Conservation (phyloP, 1,284 basidiomycete genomes). For the Anthracocystis setariae region DNA sequence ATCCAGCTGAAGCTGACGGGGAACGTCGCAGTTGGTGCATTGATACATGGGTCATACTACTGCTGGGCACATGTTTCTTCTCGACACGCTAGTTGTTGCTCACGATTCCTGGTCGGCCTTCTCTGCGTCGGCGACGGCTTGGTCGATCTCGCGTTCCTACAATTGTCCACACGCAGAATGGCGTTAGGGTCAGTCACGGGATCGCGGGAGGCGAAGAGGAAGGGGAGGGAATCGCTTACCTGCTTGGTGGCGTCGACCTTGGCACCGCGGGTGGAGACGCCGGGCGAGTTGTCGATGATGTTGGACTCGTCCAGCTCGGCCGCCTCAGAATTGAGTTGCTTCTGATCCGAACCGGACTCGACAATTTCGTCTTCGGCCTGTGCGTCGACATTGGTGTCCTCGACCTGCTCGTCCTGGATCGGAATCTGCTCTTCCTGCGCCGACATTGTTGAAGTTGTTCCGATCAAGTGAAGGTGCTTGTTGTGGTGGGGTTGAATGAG, state of each 20-base stretch:
- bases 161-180: too few relatives aligned
- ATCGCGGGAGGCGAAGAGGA: neutral
- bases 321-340: slow-evolving; percentile 40
- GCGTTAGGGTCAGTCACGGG: too few relatives aligned
- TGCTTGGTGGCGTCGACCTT: slow-evolving; percentile 52
- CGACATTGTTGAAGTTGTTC: slow-evolving; percentile 22
- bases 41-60: too few relatives aligned
- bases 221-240: slow-evolving; percentile 20
- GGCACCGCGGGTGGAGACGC: slow-evolving; percentile 45
- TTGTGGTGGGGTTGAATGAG: neutral
- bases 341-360: slow-evolving; percentile 25
- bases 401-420: slow-evolving; percentile 43
- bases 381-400: slow-evolving; percentile 49
- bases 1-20: too few relatives aligned
- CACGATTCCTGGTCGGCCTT: slow-evolving; percentile 24
- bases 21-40: too few relatives aligned
- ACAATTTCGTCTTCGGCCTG: slow-evolving; percentile 44
- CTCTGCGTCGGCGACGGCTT: slow-evolving; percentile 44
- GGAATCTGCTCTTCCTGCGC: slow-evolving; percentile 44
- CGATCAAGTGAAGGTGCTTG: slow-evolving; percentile 8
- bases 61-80: too few relatives aligned
- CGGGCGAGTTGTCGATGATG: slow-evolving; percentile 54
- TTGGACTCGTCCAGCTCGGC: slow-evolving; percentile 46
- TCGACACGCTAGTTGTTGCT: too few relatives aligned
- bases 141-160: slow-evolving; percentile 49